These are phyloP conservation scores for Rhytidiadelphus loreus DNA, from an alignment of 225 moss, liverwort and hornwort species.

Conservation along the genomic window DNA sequence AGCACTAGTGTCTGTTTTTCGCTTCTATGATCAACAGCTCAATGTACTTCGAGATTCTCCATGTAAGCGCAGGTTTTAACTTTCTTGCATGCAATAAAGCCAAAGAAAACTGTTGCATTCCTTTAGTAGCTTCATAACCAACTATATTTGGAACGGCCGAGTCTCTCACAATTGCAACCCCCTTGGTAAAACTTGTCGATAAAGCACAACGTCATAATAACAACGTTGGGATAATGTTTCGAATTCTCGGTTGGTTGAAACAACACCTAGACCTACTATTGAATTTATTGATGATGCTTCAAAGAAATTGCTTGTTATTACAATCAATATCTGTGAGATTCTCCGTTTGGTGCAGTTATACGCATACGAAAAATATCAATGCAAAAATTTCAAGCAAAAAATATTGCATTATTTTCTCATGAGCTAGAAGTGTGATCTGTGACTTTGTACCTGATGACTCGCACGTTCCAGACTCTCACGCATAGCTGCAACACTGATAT, in stretches of 20 bases:
- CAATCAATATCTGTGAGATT: neutral
- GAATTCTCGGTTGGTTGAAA: too few species aligned
- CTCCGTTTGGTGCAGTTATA: neutral
- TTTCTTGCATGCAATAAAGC: neutral
- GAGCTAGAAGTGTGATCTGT: neutral
- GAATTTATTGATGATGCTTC: neutral
- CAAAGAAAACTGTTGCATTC: neutral
- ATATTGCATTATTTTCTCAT: neutral
- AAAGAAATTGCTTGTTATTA: neutral
- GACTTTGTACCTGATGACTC: constrained; percentile 8
- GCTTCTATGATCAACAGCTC: neutral
- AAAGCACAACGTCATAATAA: neutral
- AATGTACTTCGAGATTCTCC: neutral
- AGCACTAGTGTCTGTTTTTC: neutral
- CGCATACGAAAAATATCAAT: neutral
- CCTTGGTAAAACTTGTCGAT: neutral
- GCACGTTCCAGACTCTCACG: constrained; percentile 23
- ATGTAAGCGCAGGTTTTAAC: neutral
- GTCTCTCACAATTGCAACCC: neutral
- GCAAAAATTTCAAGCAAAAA: neutral
- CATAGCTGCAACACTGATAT: constrained; percentile 28
- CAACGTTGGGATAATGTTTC: neutral
- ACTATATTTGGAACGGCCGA: neutral
- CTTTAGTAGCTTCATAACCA: neutral
- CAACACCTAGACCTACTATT: neutral